Conservation (phyloP, 1,139 yeast genomes). For the Taphrina flavorubra region DNA sequence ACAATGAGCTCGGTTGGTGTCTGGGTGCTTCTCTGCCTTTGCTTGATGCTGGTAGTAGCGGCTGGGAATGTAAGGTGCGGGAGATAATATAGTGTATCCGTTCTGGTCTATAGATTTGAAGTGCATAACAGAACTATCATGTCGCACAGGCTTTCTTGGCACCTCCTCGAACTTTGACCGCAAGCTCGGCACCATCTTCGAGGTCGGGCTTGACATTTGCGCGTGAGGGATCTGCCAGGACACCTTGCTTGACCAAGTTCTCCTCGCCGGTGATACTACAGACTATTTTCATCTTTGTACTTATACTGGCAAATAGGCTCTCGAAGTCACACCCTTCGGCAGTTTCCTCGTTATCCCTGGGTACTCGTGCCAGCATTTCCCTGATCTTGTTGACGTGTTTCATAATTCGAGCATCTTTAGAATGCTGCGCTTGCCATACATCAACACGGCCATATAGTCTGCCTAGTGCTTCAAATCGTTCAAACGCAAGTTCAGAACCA, state of each 20-base stretch:
- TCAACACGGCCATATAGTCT: constrained; percentile 63
- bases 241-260: constrained; percentile 20
- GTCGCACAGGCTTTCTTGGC: constrained; percentile 3
- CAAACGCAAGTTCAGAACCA: constrained; percentile 81
- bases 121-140: background rate
- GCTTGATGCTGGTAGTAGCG: constrained; percentile 50
- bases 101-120: background rate
- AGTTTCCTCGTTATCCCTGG: constrained; percentile 49
- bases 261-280: constrained; percentile 47
- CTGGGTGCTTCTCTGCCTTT: constrained; percentile 95
- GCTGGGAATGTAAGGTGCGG: constrained; percentile 29
- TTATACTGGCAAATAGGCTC: constrained; percentile 49
- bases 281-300: constrained; percentile 50
- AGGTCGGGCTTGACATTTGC: constrained; percentile 7
- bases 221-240: constrained; percentile 4
- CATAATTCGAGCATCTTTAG: constrained; percentile 24
- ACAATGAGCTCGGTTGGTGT: constrained; percentile 97
- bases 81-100: constrained; percentile 9
- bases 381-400: constrained; percentile 43
- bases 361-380: constrained; percentile 47
- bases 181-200: constrained; percentile 36
- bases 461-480: constrained; percentile 68
- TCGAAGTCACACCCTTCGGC: constrained; percentile 50
- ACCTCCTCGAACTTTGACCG: constrained; percentile 27
- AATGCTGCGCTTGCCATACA: constrained; percentile 49